Base-by-base conservation (phyloP, 139 green algal species). In the Haematococcus sp. region DNA sequence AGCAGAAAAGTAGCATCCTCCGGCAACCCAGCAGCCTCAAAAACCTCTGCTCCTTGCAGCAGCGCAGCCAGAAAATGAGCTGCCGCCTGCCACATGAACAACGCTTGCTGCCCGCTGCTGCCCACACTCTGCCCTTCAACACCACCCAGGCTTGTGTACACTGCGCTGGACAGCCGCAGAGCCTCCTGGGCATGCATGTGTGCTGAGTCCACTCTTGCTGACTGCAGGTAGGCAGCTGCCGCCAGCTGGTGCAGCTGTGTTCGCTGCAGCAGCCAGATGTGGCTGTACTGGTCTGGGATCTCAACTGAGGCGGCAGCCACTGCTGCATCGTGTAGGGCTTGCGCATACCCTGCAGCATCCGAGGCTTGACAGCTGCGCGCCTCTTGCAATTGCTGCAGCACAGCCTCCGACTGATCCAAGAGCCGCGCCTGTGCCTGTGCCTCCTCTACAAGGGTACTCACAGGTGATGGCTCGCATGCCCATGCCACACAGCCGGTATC, bases 1-100 rank as follows among this genome's bases (percentile, higher is more conserved):
- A 84, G 76, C 2, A 88, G 74, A 44, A 70, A 80, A 1, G 65
- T 17, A 1, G 86, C 83, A 33, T 92, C 87, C 25, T 91, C 87
- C 2, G 59, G 51, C 43, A 76, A 76, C 17, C 86, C 83, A 11
- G 51, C 51, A 0, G 56, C 64, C 67, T 90, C 87, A 76, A 87
- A 88, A 28, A 81, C 65, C 27, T 65, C 25, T 0, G 81, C 87
- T 51, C 80, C 74, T 46, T 77, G 75, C 34, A 88, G 68, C 70
- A 91, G 77, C 33, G 73, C 79, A 2, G 28, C 55, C 40, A 88
- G 25, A 64, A 89, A 84, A 15, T 60, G 59, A 5, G 52, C 66
- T 1, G 70, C 20, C 11, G 81, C 56, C 11, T 60, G 68, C 84
- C 86, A 90, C 60, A 27, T 52, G 9, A 75, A 35, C 2, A 63